A percentile compares a stretch with the other conserved stretches of the same genome.
Evolutionary conservation across 257 asterid species (phyloP).

Genomic region (Ligustrum vulgare): DNA sequence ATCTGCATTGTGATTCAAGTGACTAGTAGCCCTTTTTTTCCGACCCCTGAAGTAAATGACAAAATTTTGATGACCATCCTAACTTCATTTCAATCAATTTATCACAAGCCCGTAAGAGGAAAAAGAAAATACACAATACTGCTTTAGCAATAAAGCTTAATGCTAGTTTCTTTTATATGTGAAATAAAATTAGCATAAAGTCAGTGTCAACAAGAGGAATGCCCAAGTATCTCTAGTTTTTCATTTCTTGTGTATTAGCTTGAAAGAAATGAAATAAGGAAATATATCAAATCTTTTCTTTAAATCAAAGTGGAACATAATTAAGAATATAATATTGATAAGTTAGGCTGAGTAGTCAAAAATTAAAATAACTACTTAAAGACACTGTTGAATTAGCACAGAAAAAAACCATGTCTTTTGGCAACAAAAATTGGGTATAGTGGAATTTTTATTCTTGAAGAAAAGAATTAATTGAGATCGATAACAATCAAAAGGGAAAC

Average conservation of each 20-base stretch:
- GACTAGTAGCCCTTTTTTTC: not conserved
- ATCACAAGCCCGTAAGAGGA: not conserved
- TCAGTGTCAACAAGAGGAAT: not conserved
- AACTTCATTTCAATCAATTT: not conserved
- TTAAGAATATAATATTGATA: not conserved
- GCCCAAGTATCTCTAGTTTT: not conserved
- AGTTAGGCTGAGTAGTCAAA: not conserved
- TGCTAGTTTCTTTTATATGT: constrained; percentile 1
- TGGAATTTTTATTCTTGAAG: not conserved
- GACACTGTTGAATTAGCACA: not conserved
- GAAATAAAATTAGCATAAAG: not conserved
- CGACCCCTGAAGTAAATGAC: constrained; percentile 9
- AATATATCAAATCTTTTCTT: not conserved
- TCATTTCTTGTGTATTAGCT: constrained; percentile 1
- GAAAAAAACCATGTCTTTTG: not conserved
- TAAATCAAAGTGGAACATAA: not conserved
- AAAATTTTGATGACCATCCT: not conserved
- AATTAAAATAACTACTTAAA: not conserved
- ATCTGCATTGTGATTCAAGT: not conserved
- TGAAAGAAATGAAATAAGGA: constrained; percentile 1
- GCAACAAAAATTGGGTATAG: not conserved
- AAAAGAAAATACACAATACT: not conserved
- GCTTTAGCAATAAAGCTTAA: constrained; percentile 8
- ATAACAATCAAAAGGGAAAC: not conserved
- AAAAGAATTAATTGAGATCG: not conserved